phyloP scores from a whole-genome alignment of 352 stramenopile species.

The Blastocystis sp. region DNA sequence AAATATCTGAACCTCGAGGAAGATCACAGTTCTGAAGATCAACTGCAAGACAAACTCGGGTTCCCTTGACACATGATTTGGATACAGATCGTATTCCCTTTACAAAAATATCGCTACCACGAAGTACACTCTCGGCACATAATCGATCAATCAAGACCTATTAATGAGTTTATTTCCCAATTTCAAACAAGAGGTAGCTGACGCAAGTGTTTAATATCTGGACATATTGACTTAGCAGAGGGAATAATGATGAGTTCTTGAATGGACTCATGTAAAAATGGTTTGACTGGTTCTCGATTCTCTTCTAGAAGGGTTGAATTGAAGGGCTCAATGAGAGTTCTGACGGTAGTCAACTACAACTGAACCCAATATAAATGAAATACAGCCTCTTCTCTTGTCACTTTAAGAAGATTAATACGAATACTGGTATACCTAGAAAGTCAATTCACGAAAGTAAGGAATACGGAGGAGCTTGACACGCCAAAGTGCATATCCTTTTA shows the following conservation, averaged over 20 bases:
- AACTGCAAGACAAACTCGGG: slow-evolving; percentile 30
- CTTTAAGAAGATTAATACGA: slow-evolving; percentile 78
- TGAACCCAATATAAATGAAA: slow-evolving; percentile 69
- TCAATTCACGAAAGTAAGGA: slow-evolving; percentile 23
- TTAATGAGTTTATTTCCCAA: not conserved
- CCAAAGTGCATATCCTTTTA: slow-evolving; percentile 76
- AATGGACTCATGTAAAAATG: slow-evolving; percentile 26
- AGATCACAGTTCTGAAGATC: slow-evolving; percentile 28
- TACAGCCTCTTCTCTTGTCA: slow-evolving; percentile 75
- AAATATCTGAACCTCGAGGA: slow-evolving; percentile 50
- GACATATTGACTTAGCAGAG: slow-evolving; percentile 19
- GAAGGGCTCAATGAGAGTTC: not conserved
- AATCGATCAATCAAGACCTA: slow-evolving; percentile 58
- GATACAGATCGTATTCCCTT: slow-evolving; percentile 32
- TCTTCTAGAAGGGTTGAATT: not conserved
- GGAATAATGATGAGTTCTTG: slow-evolving; percentile 48
- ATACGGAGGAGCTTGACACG: slow-evolving; percentile 75
- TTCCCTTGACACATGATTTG: not conserved
- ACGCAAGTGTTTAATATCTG: not conserved
- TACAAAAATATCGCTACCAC: slow-evolving; percentile 61
- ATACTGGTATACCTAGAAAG: slow-evolving; percentile 75
- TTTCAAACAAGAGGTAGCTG: not conserved
- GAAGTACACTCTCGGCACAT: slow-evolving; percentile 58
- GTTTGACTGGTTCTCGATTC: not conserved
- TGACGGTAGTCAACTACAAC: not conserved